Base-by-base conservation (phyloP, 108 stramenopile genomes). In the Skeletonema menzelii region DNA sequence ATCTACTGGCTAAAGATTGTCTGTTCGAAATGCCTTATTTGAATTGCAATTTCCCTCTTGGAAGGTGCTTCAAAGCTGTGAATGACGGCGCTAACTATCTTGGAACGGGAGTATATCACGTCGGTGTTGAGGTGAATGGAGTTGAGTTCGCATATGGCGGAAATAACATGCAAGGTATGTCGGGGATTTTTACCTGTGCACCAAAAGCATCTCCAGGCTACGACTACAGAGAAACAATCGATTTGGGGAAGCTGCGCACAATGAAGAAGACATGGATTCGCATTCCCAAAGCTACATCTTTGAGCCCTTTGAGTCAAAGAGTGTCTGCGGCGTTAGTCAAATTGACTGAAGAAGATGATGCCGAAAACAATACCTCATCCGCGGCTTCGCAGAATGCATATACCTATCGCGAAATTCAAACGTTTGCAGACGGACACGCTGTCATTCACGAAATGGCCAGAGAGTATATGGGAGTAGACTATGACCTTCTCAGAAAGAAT, bases 81-180 rank as follows among this genome's bases (percentile, higher is more conserved):
- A 93, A 93, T 69, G 82, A 89, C 26, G 80, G 79, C 20, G 75
- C 83, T 22, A 88, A 93, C 76, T 78, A 79, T 17, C 46, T 93
- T 17, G 92, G 92, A 32, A 93, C 92, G 10, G 92, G 92, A 32
- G 90, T 86, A 19, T 93, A 93, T 59, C 92, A 93, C 72, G 89
- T 87, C 53, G 92, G 92, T 13, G 71, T 93, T 28, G 92, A 93
- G 76, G 85, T 90, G 58, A 92, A 92, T 75, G 89, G 90, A 32
- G 63, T 93, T 19, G 92, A 93, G 69, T 93, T 91, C 61, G 88
- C 90, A 5, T 93, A 77, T 68, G 92, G 92, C 15, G 87, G 88
- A 11, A 91, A 86, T 56, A 69, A 71, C 47, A 76, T 78, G n/a
- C 73, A 72, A 20, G 90, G 88, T 1, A 72, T 87, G 73, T 86